A percentile compares a stretch with the other conserved stretches of the same genome.
These are phyloP conservation scores for Bryoglossum gracile DNA, from an alignment of 495 filamentous ascomycete species.

Conservation along the genomic window DNA sequence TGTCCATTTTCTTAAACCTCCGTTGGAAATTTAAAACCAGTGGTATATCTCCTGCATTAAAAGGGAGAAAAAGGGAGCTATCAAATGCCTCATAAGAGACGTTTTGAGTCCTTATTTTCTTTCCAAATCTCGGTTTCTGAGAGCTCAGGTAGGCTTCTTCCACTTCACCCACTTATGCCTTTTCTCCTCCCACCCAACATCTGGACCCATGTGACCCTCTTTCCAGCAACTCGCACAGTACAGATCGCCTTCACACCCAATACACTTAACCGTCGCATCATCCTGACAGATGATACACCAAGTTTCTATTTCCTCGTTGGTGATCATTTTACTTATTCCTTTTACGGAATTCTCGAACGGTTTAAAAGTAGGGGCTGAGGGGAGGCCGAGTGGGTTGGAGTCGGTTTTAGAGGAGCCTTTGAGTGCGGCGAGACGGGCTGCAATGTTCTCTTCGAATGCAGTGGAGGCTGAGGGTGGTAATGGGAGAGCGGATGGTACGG, in stretches of 20 bases:
- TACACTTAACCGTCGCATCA: constrained; percentile 54
- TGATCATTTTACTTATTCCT: constrained; percentile 31
- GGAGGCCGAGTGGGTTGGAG: constrained; percentile 35
- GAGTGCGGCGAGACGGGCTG: constrained; percentile 20
- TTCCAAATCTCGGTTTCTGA: too few relatives aligned
- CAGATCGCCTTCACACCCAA: constrained; percentile 56
- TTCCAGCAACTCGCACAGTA: constrained; percentile 63
- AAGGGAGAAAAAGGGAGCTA: too few relatives aligned
- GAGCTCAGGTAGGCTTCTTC: constrained; percentile 19
- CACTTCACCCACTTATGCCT: constrained; percentile 34
- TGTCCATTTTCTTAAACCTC: too few relatives aligned
- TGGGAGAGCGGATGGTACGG: constrained; percentile 18
- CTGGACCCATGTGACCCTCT: constrained; percentile 57
- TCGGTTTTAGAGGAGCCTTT: neutral
- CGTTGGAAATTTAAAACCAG: too few relatives aligned
- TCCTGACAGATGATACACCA: constrained; percentile 69
- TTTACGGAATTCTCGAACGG: constrained; percentile 34
- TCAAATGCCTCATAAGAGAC: too few relatives aligned
- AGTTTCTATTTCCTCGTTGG: constrained; percentile 55
- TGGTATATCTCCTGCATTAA: too few relatives aligned
- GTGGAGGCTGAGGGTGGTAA: constrained; percentile 1
- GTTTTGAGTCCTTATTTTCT: too few relatives aligned
- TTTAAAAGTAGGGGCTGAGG: constrained; percentile 46
- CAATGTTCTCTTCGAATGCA: constrained; percentile 20
- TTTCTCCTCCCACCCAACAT: constrained; percentile 49